phyloP scores from a whole-genome alignment of 805 yeast genomes.

The Yarrowia keelungensis region DNA sequence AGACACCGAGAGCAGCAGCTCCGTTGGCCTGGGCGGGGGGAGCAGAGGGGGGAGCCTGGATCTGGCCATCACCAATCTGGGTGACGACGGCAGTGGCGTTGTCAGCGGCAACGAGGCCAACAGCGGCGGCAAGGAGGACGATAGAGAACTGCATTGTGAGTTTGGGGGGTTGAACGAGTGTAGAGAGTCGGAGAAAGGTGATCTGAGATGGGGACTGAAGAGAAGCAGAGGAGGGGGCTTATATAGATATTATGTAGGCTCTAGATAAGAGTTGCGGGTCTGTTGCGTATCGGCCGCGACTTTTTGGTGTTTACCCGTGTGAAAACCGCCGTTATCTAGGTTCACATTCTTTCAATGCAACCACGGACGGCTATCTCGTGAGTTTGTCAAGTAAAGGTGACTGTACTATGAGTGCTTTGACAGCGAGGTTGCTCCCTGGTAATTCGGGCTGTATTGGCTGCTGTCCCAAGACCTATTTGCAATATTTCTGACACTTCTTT shows the following conservation, averaged over 20 bases:
- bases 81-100: conserved; percentile 31
- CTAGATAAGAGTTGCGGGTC: neutral
- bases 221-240: neutral
- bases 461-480: too few relatives aligned
- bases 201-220: conserved; percentile 8
- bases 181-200: neutral
- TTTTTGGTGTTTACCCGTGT: conserved; percentile 16
- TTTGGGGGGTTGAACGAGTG: conserved; percentile 8
- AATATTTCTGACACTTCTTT: neutral
- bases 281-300: neutral
- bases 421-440: too few relatives aligned
- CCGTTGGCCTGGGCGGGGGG: conserved; percentile 37
- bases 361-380: conserved; percentile 2
- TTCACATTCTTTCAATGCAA: conserved; percentile 31
- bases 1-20: conserved; percentile 32
- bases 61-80: conserved; percentile 34
- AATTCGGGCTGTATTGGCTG: too few relatives aligned
- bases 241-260: neutral
- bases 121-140: conserved; percentile 20
- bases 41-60: conserved; percentile 26
- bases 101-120: conserved; percentile 12
- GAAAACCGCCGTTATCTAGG: conserved; percentile 9
- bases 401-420: too few relatives aligned
- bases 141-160: conserved; percentile 21
- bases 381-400: neutral